A percentile compares a stretch with the other conserved stretches of the same genome.
phyloP scores from a whole-genome alignment of 208 protist species.

The Naegleria gruberi region DNA sequence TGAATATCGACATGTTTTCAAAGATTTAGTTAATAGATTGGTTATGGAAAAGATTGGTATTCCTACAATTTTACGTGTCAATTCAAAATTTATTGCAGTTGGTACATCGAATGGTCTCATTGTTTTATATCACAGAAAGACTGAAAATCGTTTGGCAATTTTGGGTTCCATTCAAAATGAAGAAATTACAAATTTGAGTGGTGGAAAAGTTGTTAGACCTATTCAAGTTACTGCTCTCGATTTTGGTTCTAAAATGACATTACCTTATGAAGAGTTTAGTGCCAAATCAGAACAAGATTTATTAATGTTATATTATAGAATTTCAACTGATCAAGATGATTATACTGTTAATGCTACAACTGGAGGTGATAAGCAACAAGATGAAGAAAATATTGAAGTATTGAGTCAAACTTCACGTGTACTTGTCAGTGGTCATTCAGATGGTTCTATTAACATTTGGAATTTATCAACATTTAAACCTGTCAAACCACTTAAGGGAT shows the following conservation, averaged over 20 bases:
- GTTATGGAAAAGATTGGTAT: not conserved
- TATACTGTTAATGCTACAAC: not conserved
- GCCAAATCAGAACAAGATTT: not conserved
- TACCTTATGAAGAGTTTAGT: not conserved
- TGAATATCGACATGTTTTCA: not conserved
- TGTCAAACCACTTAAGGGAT: not conserved
- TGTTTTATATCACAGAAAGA: not conserved
- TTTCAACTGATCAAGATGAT: not conserved
- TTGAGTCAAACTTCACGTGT: not conserved
- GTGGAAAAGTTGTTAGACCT: not conserved
- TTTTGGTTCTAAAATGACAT: not conserved
- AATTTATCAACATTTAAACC: conserved; percentile 2
- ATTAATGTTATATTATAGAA: not conserved
- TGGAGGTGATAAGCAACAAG: not conserved
- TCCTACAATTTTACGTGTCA: not conserved
- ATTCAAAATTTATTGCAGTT: not conserved
- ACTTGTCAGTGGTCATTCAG: not conserved
- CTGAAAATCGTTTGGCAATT: not conserved
- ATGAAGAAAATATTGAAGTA: not conserved
- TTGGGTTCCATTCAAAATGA: not conserved
- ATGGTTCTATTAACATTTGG: not conserved
- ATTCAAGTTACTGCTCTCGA: not conserved
- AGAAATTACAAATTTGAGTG: not conserved
- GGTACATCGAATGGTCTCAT: not conserved
- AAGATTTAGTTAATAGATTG: not conserved